These are phyloP conservation scores for Arthromyces matolae DNA, from an alignment of 768 basidiomycete species.

Conservation along the genomic window DNA sequence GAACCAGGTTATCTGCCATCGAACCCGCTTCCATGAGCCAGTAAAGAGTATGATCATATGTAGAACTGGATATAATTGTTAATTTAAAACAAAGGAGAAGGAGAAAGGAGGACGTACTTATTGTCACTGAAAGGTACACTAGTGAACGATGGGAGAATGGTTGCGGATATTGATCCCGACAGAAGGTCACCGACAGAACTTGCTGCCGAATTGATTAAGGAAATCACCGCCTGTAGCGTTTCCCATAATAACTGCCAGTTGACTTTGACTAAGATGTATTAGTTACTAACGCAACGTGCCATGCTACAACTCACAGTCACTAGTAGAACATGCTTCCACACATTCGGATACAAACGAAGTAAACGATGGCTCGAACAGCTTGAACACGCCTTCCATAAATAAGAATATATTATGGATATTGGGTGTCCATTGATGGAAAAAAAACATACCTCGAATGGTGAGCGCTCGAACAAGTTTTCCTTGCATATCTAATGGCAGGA, in stretches of 20 bases:
- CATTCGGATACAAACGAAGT: constrained; percentile 42
- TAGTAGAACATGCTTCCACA: constrained; percentile 38
- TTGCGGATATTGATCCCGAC: constrained; percentile 15
- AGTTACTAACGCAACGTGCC: neutral
- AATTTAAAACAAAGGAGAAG: constrained; percentile 7
- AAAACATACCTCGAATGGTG: constrained; percentile 41
- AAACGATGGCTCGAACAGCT: constrained; percentile 37
- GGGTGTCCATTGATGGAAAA: neutral
- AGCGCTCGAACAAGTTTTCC: constrained; percentile 51
- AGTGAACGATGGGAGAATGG: constrained; percentile 32
- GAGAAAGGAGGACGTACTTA: constrained; percentile 4
- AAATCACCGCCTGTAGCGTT: constrained; percentile 38
- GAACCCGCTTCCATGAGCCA: constrained; percentile 37
- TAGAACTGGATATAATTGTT: constrained; percentile 28
- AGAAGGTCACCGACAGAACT: constrained; percentile 27
- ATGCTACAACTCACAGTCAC: constrained; percentile 49
- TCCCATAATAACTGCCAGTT: constrained; percentile 53
- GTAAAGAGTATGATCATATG: constrained; percentile 35
- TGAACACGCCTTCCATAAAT: constrained; percentile 33
- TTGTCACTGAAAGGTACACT: constrained; percentile 18
- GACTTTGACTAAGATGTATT: constrained; percentile 31
- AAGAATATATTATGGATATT: constrained; percentile 4
- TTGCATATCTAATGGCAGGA: constrained; percentile 48
- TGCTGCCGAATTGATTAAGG: constrained; percentile 37
- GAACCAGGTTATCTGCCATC: constrained; percentile 30